phyloP scores from a whole-genome alignment of 2,329 filamentous ascomycete genomes.

The Septoria petroselini region DNA sequence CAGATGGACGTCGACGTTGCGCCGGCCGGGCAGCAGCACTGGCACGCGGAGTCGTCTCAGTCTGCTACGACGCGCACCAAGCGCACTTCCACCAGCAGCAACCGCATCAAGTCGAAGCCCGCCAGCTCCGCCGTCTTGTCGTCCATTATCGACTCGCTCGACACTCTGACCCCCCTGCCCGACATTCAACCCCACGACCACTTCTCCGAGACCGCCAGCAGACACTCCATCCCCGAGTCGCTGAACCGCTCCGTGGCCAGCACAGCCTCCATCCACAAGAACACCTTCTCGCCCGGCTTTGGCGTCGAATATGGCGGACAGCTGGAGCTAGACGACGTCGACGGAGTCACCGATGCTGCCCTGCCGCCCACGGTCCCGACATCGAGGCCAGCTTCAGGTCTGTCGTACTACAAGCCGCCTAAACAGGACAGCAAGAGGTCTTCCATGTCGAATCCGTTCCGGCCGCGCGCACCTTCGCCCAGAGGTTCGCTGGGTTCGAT shows the following conservation, averaged over 20 bases:
- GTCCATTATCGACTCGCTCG: slow-evolving; percentile 59
- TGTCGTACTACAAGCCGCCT: slow-evolving; percentile 61
- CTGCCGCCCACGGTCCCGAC: slow-evolving; percentile 54
- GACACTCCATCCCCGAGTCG: slow-evolving; percentile 25
- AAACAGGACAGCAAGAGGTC: slow-evolving; percentile 9
- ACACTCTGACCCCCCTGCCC: slow-evolving; percentile 36
- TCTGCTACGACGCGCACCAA: slow-evolving; percentile 4
- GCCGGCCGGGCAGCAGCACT: neutral
- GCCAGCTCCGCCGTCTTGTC: slow-evolving; percentile 68
- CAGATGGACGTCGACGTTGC: slow-evolving; percentile 14
- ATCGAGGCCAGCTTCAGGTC: slow-evolving; percentile 73
- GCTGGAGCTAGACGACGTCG: slow-evolving; percentile 27
- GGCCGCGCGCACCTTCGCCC: slow-evolving; percentile 20
- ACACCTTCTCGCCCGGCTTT: slow-evolving; percentile 45
- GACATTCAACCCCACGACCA: slow-evolving; percentile 21
- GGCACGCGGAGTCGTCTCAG: slow-evolving; percentile 1
- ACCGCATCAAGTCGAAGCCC: slow-evolving; percentile 41
- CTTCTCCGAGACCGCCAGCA: slow-evolving; percentile 25
- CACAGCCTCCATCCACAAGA: slow-evolving; percentile 24
- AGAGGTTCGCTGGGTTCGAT: slow-evolving; percentile 22
- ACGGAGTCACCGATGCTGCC: slow-evolving; percentile 28
- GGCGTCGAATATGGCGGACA: slow-evolving; percentile 68
- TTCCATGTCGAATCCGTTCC: slow-evolving; percentile 16
- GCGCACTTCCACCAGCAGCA: slow-evolving; percentile 17
- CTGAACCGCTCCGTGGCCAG: slow-evolving; percentile 27